Percentiles rank a stretch among this genome's conserved stretches.
phyloP scores from a whole-genome alignment of 2,329 filamentous ascomycete genomes.

The Exophiala dermatitidis region DNA sequence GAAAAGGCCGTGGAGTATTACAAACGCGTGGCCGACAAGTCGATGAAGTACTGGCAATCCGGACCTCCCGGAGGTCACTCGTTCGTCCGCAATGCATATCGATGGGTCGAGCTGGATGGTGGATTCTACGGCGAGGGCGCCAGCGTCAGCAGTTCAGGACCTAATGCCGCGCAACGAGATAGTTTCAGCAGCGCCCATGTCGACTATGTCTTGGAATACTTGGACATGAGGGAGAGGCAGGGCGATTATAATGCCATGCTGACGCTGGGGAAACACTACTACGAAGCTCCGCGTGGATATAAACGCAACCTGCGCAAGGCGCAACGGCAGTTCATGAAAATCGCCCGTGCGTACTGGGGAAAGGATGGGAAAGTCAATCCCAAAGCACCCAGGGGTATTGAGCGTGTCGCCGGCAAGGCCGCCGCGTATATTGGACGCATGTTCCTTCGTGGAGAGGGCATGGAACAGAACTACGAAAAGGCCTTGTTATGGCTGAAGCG shows the following conservation, averaged over 20 bases:
- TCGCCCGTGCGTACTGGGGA: conserved; percentile 75
- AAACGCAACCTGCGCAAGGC: conserved; percentile 66
- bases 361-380: conserved; percentile 67
- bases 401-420: conserved; percentile 73
- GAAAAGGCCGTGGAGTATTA: conserved; percentile 82
- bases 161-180: conserved; percentile 63
- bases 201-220: conserved; percentile 88
- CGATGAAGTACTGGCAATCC: conserved; percentile 76
- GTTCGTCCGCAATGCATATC: conserved; percentile 69
- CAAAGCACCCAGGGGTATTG: conserved; percentile 61
- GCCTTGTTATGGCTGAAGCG: conserved; percentile 78
- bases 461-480: conserved; percentile 67
- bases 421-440: conserved; percentile 84
- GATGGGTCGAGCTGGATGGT: conserved; percentile 81
- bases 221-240: conserved; percentile 83
- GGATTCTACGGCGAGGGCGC: conserved; percentile 94
- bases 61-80: conserved; percentile 82
- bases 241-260: conserved; percentile 83
- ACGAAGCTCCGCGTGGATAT: conserved; percentile 73
- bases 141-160: conserved; percentile 78
- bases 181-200: conserved; percentile 64
- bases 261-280: conserved; percentile 76
- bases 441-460: conserved; percentile 80
- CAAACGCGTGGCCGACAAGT: conserved; percentile 87
- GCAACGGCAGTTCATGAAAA: conserved; percentile 70